Percentiles rank a stretch among this genome's conserved stretches.
Evolutionary conservation across 1,139 yeast genomes (phyloP).

Genomic region (Hyphopichia buzzinii): DNA sequence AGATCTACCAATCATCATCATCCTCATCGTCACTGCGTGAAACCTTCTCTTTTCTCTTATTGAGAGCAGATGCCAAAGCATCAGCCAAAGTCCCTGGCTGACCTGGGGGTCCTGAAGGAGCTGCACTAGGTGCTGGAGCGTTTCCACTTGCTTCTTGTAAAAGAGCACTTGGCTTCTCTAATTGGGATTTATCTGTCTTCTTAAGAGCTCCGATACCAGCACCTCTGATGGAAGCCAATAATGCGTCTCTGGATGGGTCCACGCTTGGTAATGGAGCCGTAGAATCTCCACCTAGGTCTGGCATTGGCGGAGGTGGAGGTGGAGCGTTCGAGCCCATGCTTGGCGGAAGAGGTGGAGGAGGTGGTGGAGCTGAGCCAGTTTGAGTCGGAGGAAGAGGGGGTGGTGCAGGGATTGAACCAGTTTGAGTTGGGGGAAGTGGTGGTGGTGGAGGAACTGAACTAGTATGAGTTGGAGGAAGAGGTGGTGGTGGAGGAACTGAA

Average conservation of each 20-base stretch:
- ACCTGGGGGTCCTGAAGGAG: slow-evolving; percentile 43
- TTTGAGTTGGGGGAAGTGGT: slow-evolving; percentile 7
- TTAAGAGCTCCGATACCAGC: slow-evolving; percentile 68
- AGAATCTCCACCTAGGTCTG: slow-evolving; percentile 17
- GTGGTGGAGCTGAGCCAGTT: slow-evolving; percentile 26
- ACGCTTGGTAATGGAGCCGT: slow-evolving; percentile 26
- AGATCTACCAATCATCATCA: slow-evolving; percentile 47
- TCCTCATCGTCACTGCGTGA: slow-evolving; percentile 84
- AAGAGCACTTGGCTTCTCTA: slow-evolving; percentile 74
- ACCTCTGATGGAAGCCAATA: slow-evolving; percentile 81
- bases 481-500: slow-evolving; percentile 24
- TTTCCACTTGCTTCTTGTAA: slow-evolving; percentile 74
- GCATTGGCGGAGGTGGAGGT: slow-evolving; percentile 37
- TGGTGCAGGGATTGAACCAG: slow-evolving; percentile 21
- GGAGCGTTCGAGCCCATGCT: slow-evolving; percentile 17
- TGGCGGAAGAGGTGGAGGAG: slow-evolving; percentile 32
- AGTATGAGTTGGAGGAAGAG: slow-evolving; percentile 13
- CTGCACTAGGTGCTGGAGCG: slow-evolving; percentile 25
- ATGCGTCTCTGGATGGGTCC: slow-evolving; percentile 72
- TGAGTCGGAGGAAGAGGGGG: slow-evolving; percentile 26
- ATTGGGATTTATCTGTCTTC: slow-evolving; percentile 78
- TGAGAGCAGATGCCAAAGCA: slow-evolving; percentile 84
- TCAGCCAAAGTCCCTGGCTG: slow-evolving; percentile 71
- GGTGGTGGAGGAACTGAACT: slow-evolving; percentile 17
- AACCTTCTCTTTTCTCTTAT: slow-evolving; percentile 77